phyloP scores from a whole-genome alignment of 2,329 filamentous ascomycete species.

The Verticillium alfalfae region DNA sequence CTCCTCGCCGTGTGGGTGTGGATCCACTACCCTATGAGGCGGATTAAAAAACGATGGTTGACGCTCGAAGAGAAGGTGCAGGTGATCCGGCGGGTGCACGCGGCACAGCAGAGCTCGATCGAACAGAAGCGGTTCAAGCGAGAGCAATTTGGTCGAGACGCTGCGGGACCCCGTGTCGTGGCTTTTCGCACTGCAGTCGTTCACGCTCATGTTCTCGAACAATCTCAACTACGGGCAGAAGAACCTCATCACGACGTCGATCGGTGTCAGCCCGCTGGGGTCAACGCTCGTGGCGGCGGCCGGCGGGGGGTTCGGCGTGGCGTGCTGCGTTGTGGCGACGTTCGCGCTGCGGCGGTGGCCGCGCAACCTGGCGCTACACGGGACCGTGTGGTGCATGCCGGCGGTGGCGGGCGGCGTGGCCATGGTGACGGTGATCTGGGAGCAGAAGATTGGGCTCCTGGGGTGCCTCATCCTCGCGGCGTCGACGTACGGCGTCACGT shows the following conservation, averaged over 20 bases:
- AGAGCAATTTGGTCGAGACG: slow-evolving; percentile 19
- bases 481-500: slow-evolving; percentile 25
- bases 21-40: no score
- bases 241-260: slow-evolving; percentile 25
- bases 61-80: slow-evolving; percentile 10
- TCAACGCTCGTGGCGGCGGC: slow-evolving; percentile 32
- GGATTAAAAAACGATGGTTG: no score
- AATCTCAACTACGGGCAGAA: slow-evolving; percentile 33
- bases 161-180: slow-evolving; percentile 23
- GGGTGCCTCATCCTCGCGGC: slow-evolving; percentile 23
- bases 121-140: slow-evolving; percentile 30
- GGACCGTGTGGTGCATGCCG: slow-evolving; percentile 21
- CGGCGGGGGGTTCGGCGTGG: slow-evolving; percentile 26
- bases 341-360: slow-evolving; percentile 23
- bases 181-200: slow-evolving; percentile 22
- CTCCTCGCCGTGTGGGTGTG: slow-evolving; percentile 25
- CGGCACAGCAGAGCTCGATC: slow-evolving; percentile 25
- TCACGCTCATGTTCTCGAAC: slow-evolving; percentile 28
- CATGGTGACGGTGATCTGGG: slow-evolving; percentile 23
- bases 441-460: slow-evolving; percentile 19
- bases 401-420: slow-evolving; percentile 21
- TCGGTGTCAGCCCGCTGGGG: slow-evolving; percentile 28
- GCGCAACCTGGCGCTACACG: slow-evolving; percentile 21
- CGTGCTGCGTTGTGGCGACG: slow-evolving; percentile 23
- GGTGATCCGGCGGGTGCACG: slow-evolving; percentile 21